Percentiles rank a stretch among this genome's conserved stretches.
Conservation (phyloP, 2,329 filamentous ascomycete species). For the Metarhizium robertsii region DNA sequence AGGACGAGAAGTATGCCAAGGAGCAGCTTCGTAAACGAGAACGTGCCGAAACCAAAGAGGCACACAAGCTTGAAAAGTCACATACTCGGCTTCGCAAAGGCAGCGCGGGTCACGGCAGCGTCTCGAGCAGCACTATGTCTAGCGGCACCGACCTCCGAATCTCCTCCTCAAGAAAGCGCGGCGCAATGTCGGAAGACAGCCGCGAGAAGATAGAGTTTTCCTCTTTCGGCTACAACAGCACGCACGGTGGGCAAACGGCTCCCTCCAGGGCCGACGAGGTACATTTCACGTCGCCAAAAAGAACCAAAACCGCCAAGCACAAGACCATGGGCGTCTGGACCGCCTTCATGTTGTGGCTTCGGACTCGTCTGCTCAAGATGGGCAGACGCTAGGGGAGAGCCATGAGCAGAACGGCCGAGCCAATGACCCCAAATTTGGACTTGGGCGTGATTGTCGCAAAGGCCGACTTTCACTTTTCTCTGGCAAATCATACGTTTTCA, state of each 20-base stretch:
- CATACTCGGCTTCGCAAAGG: constrained; percentile 32
- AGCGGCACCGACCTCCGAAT: constrained; percentile 19
- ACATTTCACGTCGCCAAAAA: constrained; percentile 29
- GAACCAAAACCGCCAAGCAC: constrained; percentile 42
- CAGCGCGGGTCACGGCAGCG: constrained; percentile 18
- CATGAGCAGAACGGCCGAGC: background rate
- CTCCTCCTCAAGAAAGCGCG: constrained; percentile 16
- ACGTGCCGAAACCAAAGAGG: constrained; percentile 48
- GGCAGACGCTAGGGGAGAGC: constrained; percentile 25
- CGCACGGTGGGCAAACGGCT: constrained; percentile 20
- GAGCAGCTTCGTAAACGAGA: constrained; percentile 50
- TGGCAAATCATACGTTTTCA: constrained; percentile 6
- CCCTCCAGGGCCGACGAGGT: constrained; percentile 29
- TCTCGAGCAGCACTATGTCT: constrained; percentile 23
- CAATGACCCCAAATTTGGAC: background rate
- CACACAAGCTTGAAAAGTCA: constrained; percentile 39
- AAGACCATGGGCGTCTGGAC: constrained; percentile 55
- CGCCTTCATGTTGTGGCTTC: constrained; percentile 53
- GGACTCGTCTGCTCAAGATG: constrained; percentile 39
- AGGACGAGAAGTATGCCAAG: constrained; percentile 53
- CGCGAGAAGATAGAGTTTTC: constrained; percentile 34
- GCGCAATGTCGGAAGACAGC: constrained; percentile 14
- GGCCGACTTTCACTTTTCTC: background rate
- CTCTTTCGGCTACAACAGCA: constrained; percentile 28
- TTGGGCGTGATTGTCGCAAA: constrained; percentile 8